phyloP scores from a whole-genome alignment of 2,329 filamentous ascomycete species.

The Fusarium redolens region DNA sequence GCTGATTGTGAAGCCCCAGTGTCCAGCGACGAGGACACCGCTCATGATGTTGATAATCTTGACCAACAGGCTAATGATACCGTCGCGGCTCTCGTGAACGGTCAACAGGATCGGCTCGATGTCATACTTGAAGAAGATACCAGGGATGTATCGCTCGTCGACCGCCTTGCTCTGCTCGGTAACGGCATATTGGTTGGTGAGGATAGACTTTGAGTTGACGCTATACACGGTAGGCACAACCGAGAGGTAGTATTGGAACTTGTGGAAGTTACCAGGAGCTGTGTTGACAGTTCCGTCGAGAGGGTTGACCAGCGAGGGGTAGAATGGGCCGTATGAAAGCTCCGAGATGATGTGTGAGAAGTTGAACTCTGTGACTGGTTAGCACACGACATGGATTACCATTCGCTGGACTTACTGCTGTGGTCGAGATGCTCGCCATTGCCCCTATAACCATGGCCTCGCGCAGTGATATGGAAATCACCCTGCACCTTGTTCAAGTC shows the following conservation, averaged over 20 bases:
- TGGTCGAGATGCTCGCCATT: constrained; percentile 84
- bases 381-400: constrained; percentile 2
- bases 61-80: constrained; percentile 79
- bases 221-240: constrained; percentile 95
- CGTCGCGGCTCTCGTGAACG: constrained; percentile 83
- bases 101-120: constrained; percentile 94
- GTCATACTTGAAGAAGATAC: constrained; percentile 98
- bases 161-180: constrained; percentile 85
- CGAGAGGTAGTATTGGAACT: constrained; percentile 97
- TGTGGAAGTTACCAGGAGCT: constrained; percentile 85
- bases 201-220: constrained; percentile 73
- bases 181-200: constrained; percentile 98
- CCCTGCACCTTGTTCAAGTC: constrained; percentile 97
- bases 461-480: constrained; percentile 96
- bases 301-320: constrained; percentile 91
- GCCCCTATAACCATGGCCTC: constrained; percentile 94
- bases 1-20: constrained; percentile 89
- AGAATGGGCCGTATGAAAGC: constrained; percentile 96
- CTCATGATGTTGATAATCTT: constrained; percentile 90
- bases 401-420: constrained; percentile 64
- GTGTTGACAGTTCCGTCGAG: constrained; percentile 89
- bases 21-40: constrained; percentile 91
- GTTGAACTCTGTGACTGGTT: constrained; percentile 78
- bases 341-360: constrained; percentile 98
- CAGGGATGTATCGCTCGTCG: constrained; percentile 78